Percentiles rank a stretch among this genome's conserved stretches.
These are phyloP conservation scores for Ogataea pilisensis DNA, from an alignment of 805 yeast species.

Conservation along the genomic window DNA sequence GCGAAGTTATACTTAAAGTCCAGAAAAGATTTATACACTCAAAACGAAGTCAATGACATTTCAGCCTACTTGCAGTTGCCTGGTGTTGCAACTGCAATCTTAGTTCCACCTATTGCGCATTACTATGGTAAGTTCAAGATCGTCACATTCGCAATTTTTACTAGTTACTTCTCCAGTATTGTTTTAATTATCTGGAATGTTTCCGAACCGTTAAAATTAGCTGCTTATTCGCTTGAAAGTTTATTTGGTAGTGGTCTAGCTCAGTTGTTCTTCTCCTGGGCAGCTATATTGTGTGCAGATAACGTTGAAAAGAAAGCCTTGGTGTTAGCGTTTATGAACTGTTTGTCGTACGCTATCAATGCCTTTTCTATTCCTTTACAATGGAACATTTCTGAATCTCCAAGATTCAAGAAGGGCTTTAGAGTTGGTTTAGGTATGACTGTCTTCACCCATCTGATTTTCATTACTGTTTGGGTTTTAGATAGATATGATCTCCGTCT, in stretches of 20 bases:
- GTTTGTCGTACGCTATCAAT: constrained; percentile 15
- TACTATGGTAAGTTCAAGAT: constrained; percentile 26
- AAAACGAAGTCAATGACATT: constrained; percentile 15
- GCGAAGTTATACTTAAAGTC: constrained; percentile 25
- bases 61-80: constrained; percentile 12
- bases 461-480: constrained; percentile 10
- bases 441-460: constrained; percentile 8
- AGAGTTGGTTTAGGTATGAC: constrained; percentile 13
- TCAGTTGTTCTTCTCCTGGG: constrained; percentile 17
- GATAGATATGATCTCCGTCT: constrained; percentile 14
- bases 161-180: constrained; percentile 8
- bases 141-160: constrained; percentile 1
- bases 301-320: constrained; percentile 21
- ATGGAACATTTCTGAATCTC: constrained; percentile 11
- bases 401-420: constrained; percentile 16
- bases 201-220: constrained; percentile 41
- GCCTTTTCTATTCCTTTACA: constrained; percentile 22
- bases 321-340: constrained; percentile 15
- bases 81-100: constrained; percentile 17
- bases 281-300: constrained; percentile 18
- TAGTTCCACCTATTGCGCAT: constrained; percentile 39
- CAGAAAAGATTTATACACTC: constrained; percentile 9
- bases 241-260: constrained; percentile 15
- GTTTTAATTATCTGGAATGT: constrained; percentile 44
- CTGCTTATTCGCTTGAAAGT: constrained; percentile 6